phyloP scores from a whole-genome alignment of 2,329 filamentous ascomycete species.

The Westerdykella sp. region DNA sequence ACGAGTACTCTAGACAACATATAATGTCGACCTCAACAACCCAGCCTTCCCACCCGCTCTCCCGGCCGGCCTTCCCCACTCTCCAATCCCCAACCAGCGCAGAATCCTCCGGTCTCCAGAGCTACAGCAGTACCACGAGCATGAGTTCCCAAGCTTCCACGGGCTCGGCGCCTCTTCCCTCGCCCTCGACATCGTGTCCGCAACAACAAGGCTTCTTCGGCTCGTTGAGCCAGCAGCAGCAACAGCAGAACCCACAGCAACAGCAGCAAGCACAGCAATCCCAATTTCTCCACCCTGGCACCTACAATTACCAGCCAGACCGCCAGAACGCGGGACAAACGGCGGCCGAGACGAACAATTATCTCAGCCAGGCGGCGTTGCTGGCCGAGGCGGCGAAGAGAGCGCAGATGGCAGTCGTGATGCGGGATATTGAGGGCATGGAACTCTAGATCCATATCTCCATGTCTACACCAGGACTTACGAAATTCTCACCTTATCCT shows the following conservation, averaged over 20 bases:
- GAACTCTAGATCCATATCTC: constrained; percentile 40
- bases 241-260: constrained; percentile 27
- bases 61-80: constrained; percentile 32
- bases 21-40: constrained; percentile 14
- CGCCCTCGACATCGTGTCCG: constrained; percentile 29
- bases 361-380: constrained; percentile 75
- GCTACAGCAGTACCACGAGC: constrained; percentile 40
- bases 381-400: constrained; percentile 89
- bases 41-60: constrained; percentile 3
- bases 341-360: constrained; percentile 49
- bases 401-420: constrained; percentile 82
- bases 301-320: constrained; percentile 33
- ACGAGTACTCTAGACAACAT: neutral
- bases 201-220: constrained; percentile 30
- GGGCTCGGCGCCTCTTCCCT: constrained; percentile 29
- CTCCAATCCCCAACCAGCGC: constrained; percentile 27
- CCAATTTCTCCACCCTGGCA: constrained; percentile 2
- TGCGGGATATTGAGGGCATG: constrained; percentile 76
- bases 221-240: constrained; percentile 21
- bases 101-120: constrained; percentile 34
- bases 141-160: constrained; percentile 26
- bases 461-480: too few relatives aligned
- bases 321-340: constrained; percentile 30
- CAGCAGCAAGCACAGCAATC: constrained; percentile 18
- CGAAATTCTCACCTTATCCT: too few relatives aligned